A percentile compares a stretch with the other conserved stretches of the same genome.
Evolutionary conservation across 139 green algal genomes (phyloP).

Genomic region (Coccomyxa sp.): DNA sequence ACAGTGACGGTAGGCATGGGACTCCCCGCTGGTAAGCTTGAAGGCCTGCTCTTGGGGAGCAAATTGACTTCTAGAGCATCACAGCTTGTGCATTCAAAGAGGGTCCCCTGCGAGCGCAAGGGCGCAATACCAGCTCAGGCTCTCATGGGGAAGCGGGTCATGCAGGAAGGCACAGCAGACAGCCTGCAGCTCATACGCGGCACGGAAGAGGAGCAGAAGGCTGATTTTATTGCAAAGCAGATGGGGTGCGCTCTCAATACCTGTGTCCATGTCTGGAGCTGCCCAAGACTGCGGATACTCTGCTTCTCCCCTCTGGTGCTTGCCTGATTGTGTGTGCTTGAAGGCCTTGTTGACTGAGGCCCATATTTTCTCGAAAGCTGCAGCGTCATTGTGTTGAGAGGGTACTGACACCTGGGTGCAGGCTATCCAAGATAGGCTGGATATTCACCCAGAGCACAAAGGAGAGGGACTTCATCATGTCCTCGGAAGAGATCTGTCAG

Average conservation of each 20-base stretch:
- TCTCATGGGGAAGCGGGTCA: background rate
- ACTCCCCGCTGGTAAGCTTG: no score
- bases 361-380: background rate
- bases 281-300: no score
- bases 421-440: slow-evolving; percentile 77
- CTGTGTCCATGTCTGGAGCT: no score
- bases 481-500: slow-evolving; percentile 68
- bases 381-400: background rate
- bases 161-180: slow-evolving; percentile 63
- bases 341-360: background rate
- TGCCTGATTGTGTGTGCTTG: background rate
- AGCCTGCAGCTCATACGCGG: slow-evolving; percentile 47
- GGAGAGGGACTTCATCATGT: slow-evolving; percentile 85
- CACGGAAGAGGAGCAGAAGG: slow-evolving; percentile 54
- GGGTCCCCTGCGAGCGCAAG: background rate
- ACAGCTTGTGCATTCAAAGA: background rate
- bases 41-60: background rate
- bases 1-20: no score
- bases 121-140: background rate
- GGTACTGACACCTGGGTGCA: slow-evolving; percentile 5
- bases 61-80: background rate
- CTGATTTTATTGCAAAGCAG: slow-evolving; percentile 55
- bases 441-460: slow-evolving; percentile 84
- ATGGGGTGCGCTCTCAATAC: slow-evolving; percentile 47
- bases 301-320: no score